Percentiles rank a stretch among this genome's conserved stretches.
phyloP scores from a whole-genome alignment of 495 filamentous ascomycete species.

The Parmelia sp. region DNA sequence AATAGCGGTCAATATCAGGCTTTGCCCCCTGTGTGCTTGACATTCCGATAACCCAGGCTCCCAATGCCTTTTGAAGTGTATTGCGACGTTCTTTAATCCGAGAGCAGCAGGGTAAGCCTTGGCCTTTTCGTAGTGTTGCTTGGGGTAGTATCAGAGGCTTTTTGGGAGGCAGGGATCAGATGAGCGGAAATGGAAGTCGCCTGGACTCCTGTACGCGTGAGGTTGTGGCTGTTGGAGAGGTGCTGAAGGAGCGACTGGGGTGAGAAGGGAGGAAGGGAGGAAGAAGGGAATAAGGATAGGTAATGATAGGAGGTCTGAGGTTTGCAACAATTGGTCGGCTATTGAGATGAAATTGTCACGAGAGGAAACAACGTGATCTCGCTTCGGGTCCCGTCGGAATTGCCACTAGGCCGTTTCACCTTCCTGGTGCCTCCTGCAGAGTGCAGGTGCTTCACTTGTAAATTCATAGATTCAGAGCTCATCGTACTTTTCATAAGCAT shows the following conservation, averaged over 20 bases:
- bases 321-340: slow-evolving; percentile 7
- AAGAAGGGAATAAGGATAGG: slow-evolving; percentile 16
- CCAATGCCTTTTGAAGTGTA: slow-evolving; percentile 4
- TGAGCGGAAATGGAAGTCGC: slow-evolving; percentile 9
- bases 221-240: not conserved
- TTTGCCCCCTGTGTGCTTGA: slow-evolving; percentile 29
- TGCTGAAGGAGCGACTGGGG: slow-evolving; percentile 24
- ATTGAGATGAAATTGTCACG: slow-evolving; percentile 8
- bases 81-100: slow-evolving; percentile 10
- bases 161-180: slow-evolving; percentile 1
- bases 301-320: slow-evolving; percentile 16
- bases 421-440: not conserved
- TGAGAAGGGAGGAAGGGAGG: slow-evolving; percentile 16
- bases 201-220: slow-evolving; percentile 11
- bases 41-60: slow-evolving; percentile 25
- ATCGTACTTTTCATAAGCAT: not conserved
- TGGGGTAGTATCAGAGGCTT: not conserved
- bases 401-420: not conserved
- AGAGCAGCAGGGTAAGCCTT: slow-evolving; percentile 4
- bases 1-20: slow-evolving; percentile 82
- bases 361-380: slow-evolving; percentile 4
- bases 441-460: too few relatives aligned
- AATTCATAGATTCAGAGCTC: not conserved
- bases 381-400: not conserved
- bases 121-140: not conserved